Evolutionary conservation across 805 yeast species (phyloP), one percentile per base, ranked within the genome.

Genomic region (Lachancea dasiensis): DNA sequence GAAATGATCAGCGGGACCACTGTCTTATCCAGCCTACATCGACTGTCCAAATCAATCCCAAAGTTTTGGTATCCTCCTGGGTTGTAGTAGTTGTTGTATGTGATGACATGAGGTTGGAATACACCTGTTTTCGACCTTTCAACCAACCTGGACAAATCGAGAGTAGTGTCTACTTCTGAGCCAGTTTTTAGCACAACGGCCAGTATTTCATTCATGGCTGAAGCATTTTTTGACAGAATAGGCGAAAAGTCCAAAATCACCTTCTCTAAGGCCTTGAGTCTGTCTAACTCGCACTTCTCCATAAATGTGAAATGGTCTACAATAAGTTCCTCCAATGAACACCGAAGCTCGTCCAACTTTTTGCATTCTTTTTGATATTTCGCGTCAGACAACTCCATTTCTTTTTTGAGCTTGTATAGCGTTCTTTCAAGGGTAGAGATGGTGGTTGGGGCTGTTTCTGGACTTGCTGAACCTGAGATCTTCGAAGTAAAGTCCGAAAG

Each of bases 231-330:
- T 25, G 85, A 70, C 24, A 83, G 67, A 2, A 81, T 69, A 0
- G 86, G 76, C 16, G 82, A 64, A 48, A 82, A 83, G 55, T 85
- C 95, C 36, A 76, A 68, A 8, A 82, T 72, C 1, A 79, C 89
- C 43, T 82, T 80, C 57, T 85, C 84, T 44, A 86, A 64, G 0
- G 92, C 92, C 46, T 72, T 70, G 42, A 83, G 65, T 46, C 95
- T 71, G 60, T 86, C 94, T 24, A 74, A 58, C 61, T 86, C 95
- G 63, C 92, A 85, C 50, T 79, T 73, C 56, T 85, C 90, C 84
- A 86, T 77, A 55, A 81, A 84, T 16, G 78, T 61, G 35, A 81
- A 64, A 52, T 83, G 89, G 48, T 81, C 89, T 56, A 81, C 72
- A 40, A 81, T 68, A 23, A 72, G 55, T 51, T 82, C 90, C 58